phyloP scores from a whole-genome alignment of 2,329 filamentous ascomycete species.

The Fusarium marasasianum region DNA sequence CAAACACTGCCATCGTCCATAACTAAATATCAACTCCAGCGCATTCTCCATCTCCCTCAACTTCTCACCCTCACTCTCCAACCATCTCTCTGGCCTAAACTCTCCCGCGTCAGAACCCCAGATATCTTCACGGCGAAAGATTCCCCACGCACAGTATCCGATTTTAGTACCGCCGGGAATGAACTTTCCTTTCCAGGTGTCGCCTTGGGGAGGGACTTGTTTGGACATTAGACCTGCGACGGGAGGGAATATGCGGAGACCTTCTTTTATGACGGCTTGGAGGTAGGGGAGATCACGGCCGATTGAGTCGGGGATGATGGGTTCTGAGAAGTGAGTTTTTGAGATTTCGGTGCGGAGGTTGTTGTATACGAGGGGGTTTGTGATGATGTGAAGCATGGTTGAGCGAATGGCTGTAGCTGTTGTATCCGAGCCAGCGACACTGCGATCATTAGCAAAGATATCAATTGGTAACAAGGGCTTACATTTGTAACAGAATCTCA shows the following conservation, averaged over 20 bases:
- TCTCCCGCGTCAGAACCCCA: constrained; percentile 49
- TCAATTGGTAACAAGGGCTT: no score
- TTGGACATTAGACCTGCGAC: constrained; percentile 51
- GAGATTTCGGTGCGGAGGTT: constrained; percentile 52
- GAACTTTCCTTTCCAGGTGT: constrained; percentile 45
- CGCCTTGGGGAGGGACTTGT: constrained; percentile 44
- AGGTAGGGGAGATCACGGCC: constrained; percentile 54
- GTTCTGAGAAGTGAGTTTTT: constrained; percentile 17
- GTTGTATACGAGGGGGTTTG: constrained; percentile 56
- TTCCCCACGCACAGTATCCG: constrained; percentile 48
- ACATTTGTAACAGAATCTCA: constrained; percentile 42
- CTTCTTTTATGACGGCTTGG: constrained; percentile 61
- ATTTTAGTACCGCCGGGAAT: constrained; percentile 48
- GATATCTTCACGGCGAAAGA: constrained; percentile 46
- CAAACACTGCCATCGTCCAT: constrained; percentile 52
- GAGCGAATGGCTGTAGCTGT: constrained; percentile 64
- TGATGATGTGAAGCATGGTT: constrained; percentile 62
- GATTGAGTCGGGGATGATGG: constrained; percentile 46
- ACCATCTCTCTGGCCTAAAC: constrained; percentile 50
- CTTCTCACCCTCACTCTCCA: constrained; percentile 48
- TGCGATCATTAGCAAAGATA: constrained; percentile 11
- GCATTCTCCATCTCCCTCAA: constrained; percentile 48
- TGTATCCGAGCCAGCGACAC: constrained; percentile 66
- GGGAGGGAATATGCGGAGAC: constrained; percentile 51
- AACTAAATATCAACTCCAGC: constrained; percentile 52